These are phyloP conservation scores for Aspergillus sp. DNA, from an alignment of 2,329 filamentous ascomycete species.

Conservation along the genomic window DNA sequence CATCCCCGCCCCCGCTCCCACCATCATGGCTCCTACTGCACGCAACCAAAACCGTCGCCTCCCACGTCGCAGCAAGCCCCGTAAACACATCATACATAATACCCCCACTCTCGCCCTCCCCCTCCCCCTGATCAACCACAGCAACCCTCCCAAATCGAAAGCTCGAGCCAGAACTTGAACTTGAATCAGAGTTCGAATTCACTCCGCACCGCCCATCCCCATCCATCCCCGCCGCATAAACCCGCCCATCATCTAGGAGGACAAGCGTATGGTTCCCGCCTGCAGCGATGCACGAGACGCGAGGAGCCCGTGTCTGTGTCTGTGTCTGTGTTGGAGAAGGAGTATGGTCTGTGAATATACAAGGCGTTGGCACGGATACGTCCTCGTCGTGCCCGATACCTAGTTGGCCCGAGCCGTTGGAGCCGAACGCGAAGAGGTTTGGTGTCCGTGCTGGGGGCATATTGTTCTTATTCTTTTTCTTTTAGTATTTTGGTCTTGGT, in stretches of 20 bases:
- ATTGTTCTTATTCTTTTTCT: background rate
- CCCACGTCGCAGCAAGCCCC: slow-evolving; percentile 73
- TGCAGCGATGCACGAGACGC: slow-evolving; percentile 48
- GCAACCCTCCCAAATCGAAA: slow-evolving; percentile 31
- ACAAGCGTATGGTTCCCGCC: slow-evolving; percentile 89
- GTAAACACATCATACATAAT: slow-evolving; percentile 33
- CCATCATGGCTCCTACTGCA: no score
- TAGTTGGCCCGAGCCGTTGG: slow-evolving; percentile 74
- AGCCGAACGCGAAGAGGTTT: slow-evolving; percentile 66
- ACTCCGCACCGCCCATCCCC: slow-evolving; percentile 45
- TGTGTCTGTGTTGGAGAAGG: background rate
- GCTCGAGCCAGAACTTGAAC: background rate
- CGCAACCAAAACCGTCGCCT: slow-evolving; percentile 64
- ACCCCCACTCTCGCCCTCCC: slow-evolving; percentile 5
- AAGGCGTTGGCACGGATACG: slow-evolving; percentile 64
- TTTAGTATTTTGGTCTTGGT: background rate
- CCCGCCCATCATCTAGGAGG: slow-evolving; percentile 57
- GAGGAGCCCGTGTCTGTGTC: no score
- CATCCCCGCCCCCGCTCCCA: slow-evolving; percentile 16
- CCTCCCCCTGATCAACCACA: slow-evolving; percentile 6
- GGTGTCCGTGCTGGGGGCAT: background rate
- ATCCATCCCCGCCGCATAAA: slow-evolving; percentile 68
- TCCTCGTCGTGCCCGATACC: slow-evolving; percentile 71
- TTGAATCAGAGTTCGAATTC: background rate
- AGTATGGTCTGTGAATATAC: slow-evolving; percentile 50